Conservation (phyloP, 805 yeast genomes). For the Saccharomycopsis microspora region DNA sequence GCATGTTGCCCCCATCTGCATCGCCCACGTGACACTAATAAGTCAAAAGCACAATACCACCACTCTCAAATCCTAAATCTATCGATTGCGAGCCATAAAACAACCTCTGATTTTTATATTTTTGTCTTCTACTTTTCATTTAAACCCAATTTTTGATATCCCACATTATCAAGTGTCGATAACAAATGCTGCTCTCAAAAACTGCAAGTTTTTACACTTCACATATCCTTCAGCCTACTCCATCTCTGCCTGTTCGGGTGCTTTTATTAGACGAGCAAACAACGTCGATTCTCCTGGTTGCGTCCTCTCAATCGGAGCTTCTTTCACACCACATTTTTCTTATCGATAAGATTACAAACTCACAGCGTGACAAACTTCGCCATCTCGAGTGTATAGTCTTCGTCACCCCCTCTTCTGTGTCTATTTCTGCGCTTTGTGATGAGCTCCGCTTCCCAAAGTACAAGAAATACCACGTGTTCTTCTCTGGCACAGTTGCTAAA, state of each 20-base stretch:
- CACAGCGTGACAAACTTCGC: conserved; percentile 54
- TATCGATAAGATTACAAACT: conserved; percentile 58
- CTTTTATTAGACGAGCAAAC: conserved; percentile 72
- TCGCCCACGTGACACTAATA: too few relatives aligned
- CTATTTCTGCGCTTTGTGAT: conserved; percentile 44
- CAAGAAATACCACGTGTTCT: conserved; percentile 62
- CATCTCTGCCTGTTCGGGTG: conserved; percentile 36
- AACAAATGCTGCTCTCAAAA: too few relatives aligned
- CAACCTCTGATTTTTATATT: too few relatives aligned
- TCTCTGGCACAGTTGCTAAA: conserved; percentile 68
- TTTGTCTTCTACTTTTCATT: too few relatives aligned
- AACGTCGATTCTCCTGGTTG: conserved; percentile 76
- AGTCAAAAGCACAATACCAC: too few relatives aligned
- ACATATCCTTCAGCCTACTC: too few relatives aligned
- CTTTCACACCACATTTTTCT: conserved; percentile 76
- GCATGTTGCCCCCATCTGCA: too few relatives aligned
- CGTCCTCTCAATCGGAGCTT: conserved; percentile 77
- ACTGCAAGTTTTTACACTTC: too few relatives aligned
- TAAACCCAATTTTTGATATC: too few relatives aligned
- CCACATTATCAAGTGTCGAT: too few relatives aligned
- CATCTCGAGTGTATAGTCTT: conserved; percentile 77
- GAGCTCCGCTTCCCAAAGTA: conserved; percentile 78
- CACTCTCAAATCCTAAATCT: too few relatives aligned
- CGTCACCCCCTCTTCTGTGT: conserved; percentile 57
- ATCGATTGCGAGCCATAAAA: too few relatives aligned